Conservation (phyloP, 1,284 basidiomycete genomes). For the Ceratobasidium sp. region DNA sequence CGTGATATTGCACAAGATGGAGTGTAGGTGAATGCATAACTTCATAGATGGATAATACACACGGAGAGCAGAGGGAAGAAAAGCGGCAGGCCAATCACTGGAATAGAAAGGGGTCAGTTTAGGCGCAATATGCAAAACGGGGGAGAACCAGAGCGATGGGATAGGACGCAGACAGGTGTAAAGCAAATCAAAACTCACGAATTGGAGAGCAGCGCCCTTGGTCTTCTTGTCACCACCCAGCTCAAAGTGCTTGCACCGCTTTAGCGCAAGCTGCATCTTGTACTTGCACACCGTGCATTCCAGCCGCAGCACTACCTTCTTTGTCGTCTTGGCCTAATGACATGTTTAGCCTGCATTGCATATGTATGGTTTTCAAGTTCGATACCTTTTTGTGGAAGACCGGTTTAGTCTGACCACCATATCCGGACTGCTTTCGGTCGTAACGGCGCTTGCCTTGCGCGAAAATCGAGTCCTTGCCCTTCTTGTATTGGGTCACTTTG, state of each 20-base stretch:
- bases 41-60: conserved; percentile 44
- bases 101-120: neutral
- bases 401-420: conserved; percentile 99
- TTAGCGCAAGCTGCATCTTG: conserved; percentile 95
- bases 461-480: conserved; percentile 95
- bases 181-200: conserved; percentile 67
- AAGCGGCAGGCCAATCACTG: conserved; percentile 19
- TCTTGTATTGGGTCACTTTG: conserved; percentile 99
- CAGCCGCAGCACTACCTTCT: conserved; percentile 98
- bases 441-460: conserved; percentile 99
- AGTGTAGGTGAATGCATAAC: conserved; percentile 35
- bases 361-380: too few relatives aligned
- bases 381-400: conserved; percentile 99
- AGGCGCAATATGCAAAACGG: neutral
- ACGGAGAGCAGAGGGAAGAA: conserved; percentile 28
- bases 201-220: conserved; percentile 93
- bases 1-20: neutral
- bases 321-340: conserved; percentile 90
- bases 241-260: conserved; percentile 99
- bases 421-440: conserved; percentile 98
- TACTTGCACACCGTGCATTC: conserved; percentile 99
- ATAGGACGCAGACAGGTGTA: neutral
- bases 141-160: neutral
- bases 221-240: conserved; percentile 99
- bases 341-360: too few relatives aligned